Evolutionary conservation across 768 basidiomycete genomes (phyloP).

Genomic region (Cantharellus anzutake): DNA sequence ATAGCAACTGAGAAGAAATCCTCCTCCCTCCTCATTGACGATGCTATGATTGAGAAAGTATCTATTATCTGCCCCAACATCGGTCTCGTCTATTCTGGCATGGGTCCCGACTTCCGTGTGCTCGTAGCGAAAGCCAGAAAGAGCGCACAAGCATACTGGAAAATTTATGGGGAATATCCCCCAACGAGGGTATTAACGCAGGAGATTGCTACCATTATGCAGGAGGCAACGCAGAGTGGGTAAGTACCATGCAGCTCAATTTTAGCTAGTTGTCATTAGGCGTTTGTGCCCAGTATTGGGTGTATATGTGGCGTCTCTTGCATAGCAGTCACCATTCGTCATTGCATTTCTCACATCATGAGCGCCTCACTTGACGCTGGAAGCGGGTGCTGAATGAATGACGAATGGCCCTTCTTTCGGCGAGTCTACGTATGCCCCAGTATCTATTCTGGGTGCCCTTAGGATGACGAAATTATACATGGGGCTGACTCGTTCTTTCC

Average conservation of each 20-base stretch:
- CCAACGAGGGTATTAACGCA: conserved; percentile 91
- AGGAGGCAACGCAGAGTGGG: conserved; percentile 98
- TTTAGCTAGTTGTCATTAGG: neutral
- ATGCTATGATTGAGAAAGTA: conserved; percentile 95
- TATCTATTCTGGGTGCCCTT: no score
- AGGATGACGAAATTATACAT: no score
- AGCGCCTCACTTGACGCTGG: no score
- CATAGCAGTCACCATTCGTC: no score
- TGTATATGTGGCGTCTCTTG: no score
- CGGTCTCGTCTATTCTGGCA: conserved; percentile 97
- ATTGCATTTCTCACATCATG: no score
- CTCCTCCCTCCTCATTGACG: conserved; percentile 92
- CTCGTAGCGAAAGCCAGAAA: conserved; percentile 88
- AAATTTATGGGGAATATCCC: conserved; percentile 96
- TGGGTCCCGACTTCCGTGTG: conserved; percentile 97
- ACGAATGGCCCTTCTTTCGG: no score
- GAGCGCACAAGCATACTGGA: conserved; percentile 98
- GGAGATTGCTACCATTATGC: conserved; percentile 96
- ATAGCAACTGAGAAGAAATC: conserved; percentile 99
- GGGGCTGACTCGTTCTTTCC: no score
- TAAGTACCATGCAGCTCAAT: conserved; percentile 22
- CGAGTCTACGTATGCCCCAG: no score
- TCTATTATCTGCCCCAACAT: conserved; percentile 97
- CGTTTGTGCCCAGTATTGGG: no score
- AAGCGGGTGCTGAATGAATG: no score